These are phyloP conservation scores for Lactarius psammicola DNA, from an alignment of 768 basidiomycete genomes.

Conservation along the genomic window DNA sequence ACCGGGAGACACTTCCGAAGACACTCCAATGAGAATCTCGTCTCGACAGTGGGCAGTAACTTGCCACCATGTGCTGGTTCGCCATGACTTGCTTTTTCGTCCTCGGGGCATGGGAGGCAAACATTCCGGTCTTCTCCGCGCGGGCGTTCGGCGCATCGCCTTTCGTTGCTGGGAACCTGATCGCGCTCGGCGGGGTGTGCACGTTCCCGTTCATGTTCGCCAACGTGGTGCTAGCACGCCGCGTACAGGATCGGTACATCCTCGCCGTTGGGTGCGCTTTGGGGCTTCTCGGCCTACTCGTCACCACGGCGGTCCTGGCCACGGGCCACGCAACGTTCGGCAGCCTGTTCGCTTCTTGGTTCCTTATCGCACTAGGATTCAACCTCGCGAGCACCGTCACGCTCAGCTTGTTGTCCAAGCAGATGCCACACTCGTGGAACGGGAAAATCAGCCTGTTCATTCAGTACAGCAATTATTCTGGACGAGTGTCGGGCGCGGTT, in stretches of 20 bases:
- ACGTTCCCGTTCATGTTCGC: slow-evolving; percentile 65
- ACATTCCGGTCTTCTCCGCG: slow-evolving; percentile 61
- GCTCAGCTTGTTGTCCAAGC: slow-evolving; percentile 64
- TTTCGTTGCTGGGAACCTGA: slow-evolving; percentile 65
- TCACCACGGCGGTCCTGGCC: slow-evolving; percentile 48
- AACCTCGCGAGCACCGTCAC: slow-evolving; percentile 72
- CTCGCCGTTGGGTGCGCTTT: slow-evolving; percentile 52
- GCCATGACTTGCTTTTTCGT: slow-evolving; percentile 70
- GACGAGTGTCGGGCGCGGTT: slow-evolving; percentile 63
- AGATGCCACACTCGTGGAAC: slow-evolving; percentile 63
- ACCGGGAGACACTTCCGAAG: slow-evolving; percentile 17
- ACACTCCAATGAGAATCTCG: slow-evolving; percentile 24
- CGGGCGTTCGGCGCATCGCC: slow-evolving; percentile 54
- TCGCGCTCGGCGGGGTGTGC: slow-evolving; percentile 61
- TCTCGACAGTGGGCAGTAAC: slow-evolving; percentile 51
- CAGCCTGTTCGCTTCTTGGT: slow-evolving; percentile 49
- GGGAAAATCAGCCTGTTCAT: slow-evolving; percentile 55
- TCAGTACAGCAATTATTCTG: slow-evolving; percentile 67
- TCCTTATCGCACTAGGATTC: slow-evolving; percentile 66
- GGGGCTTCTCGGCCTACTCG: slow-evolving; percentile 52
- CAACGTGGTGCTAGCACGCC: slow-evolving; percentile 56
- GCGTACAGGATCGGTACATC: slow-evolving; percentile 58
- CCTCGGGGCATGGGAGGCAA: slow-evolving; percentile 67
- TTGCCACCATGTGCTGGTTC: slow-evolving; percentile 66
- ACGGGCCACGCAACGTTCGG: slow-evolving; percentile 45